phyloP scores from a whole-genome alignment of 345 rosid genomes.

The Arabidopsis arenosa region DNA sequence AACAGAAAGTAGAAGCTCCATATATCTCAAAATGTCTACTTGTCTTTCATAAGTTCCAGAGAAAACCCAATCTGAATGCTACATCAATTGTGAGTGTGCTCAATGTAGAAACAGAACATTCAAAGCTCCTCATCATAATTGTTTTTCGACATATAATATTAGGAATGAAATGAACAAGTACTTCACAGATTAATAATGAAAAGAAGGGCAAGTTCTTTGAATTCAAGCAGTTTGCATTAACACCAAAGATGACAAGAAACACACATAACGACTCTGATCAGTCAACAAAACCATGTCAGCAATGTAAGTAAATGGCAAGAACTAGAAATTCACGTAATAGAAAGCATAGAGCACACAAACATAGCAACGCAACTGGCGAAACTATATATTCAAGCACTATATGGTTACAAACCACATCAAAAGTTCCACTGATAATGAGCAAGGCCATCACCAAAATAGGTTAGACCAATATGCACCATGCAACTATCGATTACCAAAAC shows the following conservation, averaged over 20 bases:
- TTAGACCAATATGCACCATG: neutral
- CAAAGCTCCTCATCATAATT: neutral
- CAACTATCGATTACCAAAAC: slow-evolving; percentile 9
- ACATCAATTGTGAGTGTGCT: neutral
- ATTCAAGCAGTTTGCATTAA: slow-evolving; percentile 6
- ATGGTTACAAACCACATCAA: neutral
- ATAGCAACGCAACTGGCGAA: neutral
- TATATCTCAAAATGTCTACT: neutral
- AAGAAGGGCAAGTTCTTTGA: slow-evolving; percentile 3
- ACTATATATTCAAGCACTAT: neutral
- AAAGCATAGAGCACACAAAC: neutral
- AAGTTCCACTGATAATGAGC: neutral
- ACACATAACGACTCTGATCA: neutral
- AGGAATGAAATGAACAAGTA: neutral
- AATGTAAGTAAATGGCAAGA: neutral
- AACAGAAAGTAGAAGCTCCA: neutral
- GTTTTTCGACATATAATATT: neutral
- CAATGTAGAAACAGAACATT: slow-evolving; percentile 7
- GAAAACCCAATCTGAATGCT: slow-evolving; percentile 6
- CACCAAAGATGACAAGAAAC: slow-evolving; percentile 9
- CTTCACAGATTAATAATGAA: neutral
- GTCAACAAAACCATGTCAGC: slow-evolving; percentile 5
- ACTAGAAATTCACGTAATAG: neutral
- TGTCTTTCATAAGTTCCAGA: neutral
- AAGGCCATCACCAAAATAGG: slow-evolving; percentile 2